These are phyloP conservation scores for Acer campestre DNA, from an alignment of 345 rosid species.

Conservation along the genomic window DNA sequence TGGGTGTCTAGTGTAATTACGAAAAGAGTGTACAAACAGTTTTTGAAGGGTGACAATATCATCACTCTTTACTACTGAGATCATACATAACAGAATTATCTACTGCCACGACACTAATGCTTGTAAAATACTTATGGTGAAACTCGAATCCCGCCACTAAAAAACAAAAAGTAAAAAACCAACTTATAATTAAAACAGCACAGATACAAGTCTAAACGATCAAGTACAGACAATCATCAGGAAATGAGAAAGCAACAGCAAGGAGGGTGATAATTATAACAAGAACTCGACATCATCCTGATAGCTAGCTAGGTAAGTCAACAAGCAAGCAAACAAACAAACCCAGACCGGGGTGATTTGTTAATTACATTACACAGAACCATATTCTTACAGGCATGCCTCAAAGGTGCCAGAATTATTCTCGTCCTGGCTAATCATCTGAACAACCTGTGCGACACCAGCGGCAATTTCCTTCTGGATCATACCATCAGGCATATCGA, in stretches of 20 bases:
- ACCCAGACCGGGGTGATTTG: neutral
- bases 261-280: neutral
- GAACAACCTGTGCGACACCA: conserved; percentile 84
- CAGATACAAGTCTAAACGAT: neutral
- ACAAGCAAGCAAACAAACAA: neutral
- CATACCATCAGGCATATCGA: conserved; percentile 80
- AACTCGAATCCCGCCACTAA: too few species aligned
- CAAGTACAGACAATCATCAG: neutral
- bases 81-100: too few species aligned
- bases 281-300: neutral
- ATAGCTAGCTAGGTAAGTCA: neutral
- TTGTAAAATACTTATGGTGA: too few species aligned
- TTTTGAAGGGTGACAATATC: too few species aligned
- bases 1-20: too few species aligned
- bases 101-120: too few species aligned
- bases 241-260: neutral
- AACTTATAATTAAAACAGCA: conserved; percentile 1
- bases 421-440: conserved; percentile 66
- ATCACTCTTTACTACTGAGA: too few species aligned
- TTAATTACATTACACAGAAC: neutral
- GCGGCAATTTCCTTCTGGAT: conserved; percentile 74
- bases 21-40: too few species aligned
- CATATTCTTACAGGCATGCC: conserved; percentile 23
- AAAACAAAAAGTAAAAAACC: neutral
- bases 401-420: conserved; percentile 28